Evolutionary conservation across 805 yeast genomes (phyloP).

Genomic region (Hanseniaspora thailandica): DNA sequence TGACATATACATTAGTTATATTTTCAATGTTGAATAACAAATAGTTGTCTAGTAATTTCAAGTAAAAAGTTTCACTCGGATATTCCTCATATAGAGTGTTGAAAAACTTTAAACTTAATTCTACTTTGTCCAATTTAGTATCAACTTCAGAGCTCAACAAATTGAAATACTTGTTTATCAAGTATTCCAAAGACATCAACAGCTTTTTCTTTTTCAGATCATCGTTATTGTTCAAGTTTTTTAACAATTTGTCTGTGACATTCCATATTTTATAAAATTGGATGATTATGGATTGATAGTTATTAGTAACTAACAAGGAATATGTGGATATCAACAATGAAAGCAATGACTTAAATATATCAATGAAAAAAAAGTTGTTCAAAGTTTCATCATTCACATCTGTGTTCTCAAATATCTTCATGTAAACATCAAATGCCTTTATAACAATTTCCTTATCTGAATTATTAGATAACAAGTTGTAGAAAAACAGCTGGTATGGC

Average conservation of each 20-base stretch:
- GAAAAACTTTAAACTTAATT: background rate
- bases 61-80: background rate
- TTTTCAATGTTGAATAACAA: slow-evolving; percentile 8
- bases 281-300: background rate
- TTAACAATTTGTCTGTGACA: background rate
- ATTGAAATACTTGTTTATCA: slow-evolving; percentile 8
- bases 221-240: background rate
- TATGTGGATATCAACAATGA: slow-evolving; percentile 3
- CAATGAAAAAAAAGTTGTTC: background rate
- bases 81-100: background rate
- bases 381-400: background rate
- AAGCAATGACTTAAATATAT: slow-evolving; percentile 5
- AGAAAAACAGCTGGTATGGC: slow-evolving; percentile 3
- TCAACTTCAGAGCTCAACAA: slow-evolving; percentile 1
- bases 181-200: slow-evolving; percentile 9
- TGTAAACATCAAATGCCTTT: background rate
- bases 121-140: background rate
- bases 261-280: slow-evolving; percentile 6
- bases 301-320: background rate
- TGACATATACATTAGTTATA: background rate
- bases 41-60: slow-evolving; percentile 8
- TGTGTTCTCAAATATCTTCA: background rate
- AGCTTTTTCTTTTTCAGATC: slow-evolving; percentile 4
- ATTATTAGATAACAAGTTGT: background rate
- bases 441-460: background rate